Conservation (phyloP, 495 filamentous ascomycete species). For the Neurospora sp. region DNA sequence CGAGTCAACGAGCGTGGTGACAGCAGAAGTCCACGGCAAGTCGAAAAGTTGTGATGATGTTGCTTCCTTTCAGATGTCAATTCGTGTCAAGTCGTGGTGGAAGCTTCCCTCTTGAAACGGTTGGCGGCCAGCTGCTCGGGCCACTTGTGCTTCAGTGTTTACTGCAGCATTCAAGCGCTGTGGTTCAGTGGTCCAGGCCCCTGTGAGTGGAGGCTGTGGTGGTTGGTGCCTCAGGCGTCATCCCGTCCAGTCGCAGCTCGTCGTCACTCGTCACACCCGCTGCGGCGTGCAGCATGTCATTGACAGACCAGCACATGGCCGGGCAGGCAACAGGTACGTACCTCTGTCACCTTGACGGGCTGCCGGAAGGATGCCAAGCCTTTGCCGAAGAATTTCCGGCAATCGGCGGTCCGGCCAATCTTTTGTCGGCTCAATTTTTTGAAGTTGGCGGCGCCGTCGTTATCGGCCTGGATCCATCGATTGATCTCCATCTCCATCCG, state of each 20-base stretch:
- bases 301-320: not conserved
- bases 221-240: not conserved
- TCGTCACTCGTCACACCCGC: not conserved
- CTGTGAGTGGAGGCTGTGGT: not conserved
- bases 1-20: not conserved
- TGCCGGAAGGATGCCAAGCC: not conserved
- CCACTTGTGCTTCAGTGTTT: not conserved
- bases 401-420: conserved; percentile 14
- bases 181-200: not conserved
- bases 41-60: not conserved
- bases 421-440: conserved; percentile 15
- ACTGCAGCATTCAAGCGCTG: not conserved
- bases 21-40: not conserved
- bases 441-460: not conserved
- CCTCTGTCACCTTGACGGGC: not conserved
- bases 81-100: not conserved
- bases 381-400: conserved; percentile 12
- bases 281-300: not conserved
- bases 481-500: not conserved
- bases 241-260: not conserved
- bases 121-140: not conserved
- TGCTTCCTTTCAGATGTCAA: not conserved
- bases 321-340: not conserved
- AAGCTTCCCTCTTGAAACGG: not conserved
- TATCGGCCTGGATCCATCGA: not conserved